Evolutionary conservation across 208 protist genomes (phyloP).

Genomic region (Plasmodiophora brassicae): DNA sequence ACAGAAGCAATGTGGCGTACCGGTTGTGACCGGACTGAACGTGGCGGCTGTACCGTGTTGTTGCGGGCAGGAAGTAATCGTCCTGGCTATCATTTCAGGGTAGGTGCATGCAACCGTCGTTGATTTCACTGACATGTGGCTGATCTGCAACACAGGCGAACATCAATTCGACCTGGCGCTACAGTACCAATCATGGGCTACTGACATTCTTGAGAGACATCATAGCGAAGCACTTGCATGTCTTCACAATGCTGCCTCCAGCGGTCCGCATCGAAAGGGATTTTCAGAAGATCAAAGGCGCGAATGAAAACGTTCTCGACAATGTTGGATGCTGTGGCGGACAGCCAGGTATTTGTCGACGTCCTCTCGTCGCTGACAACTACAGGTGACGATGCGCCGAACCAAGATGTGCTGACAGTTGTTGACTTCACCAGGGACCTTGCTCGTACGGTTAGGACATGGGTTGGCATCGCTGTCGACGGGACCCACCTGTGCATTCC

Average conservation of each 20-base stretch:
- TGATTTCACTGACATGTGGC: neutral
- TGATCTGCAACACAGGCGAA: neutral
- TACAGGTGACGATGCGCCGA: no score
- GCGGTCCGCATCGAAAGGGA: neutral
- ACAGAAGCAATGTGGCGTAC: slow-evolving; percentile 9
- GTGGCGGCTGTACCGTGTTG: neutral
- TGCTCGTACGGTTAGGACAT: no score
- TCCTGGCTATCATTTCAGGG: no score
- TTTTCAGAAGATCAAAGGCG: neutral
- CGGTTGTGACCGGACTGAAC: neutral
- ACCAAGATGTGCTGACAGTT: no score
- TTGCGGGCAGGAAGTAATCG: neutral
- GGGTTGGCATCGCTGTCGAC: no score
- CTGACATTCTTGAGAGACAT: neutral
- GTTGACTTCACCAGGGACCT: neutral
- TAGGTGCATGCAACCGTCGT: neutral
- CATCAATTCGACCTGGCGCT: no score
- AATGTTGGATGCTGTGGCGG: neutral
- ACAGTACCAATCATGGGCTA: no score
- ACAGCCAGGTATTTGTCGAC: slow-evolving; percentile 6
- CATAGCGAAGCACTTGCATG: neutral
- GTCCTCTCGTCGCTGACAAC: neutral
- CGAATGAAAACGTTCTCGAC: neutral
- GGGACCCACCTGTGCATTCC: no score
- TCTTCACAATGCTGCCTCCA: slow-evolving; percentile 6